phyloP scores from a whole-genome alignment of 176 grass and related monocot species.

The Oryza australiensis region DNA sequence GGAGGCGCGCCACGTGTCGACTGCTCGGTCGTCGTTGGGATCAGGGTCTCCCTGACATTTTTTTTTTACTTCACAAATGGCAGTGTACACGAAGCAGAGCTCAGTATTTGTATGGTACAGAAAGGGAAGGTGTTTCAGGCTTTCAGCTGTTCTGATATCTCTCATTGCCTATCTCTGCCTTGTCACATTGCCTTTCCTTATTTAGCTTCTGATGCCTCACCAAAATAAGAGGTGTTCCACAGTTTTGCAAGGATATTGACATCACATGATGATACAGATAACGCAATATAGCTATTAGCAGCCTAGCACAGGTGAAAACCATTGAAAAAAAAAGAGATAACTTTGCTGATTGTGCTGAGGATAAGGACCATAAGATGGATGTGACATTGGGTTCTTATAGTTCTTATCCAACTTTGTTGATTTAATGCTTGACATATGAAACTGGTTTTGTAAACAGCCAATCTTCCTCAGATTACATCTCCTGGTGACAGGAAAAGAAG shows the following conservation, averaged over 20 bases:
- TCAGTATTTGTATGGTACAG: background rate
- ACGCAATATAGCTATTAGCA: too few species aligned
- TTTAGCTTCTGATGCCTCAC: background rate
- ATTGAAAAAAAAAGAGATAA: background rate
- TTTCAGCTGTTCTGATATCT: background rate
- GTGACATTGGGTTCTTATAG: background rate
- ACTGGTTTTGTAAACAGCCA: constrained; percentile 6
- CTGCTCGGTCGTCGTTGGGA: background rate
- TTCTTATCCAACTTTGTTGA: too few species aligned
- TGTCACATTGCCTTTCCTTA: background rate
- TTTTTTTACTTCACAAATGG: background rate
- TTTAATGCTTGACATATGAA: constrained; percentile 2
- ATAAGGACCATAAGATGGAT: background rate
- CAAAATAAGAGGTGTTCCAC: background rate
- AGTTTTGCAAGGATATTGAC: constrained; percentile 3
- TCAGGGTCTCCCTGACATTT: background rate
- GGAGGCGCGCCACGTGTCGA: background rate
- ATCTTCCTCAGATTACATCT: background rate
- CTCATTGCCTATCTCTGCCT: background rate
- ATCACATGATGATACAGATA: background rate
- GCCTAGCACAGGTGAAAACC: background rate
- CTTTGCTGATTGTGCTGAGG: background rate
- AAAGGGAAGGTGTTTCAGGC: background rate
- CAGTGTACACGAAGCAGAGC: background rate
- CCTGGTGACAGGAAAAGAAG: background rate